Conservation (phyloP, 2,329 filamentous ascomycete genomes). For the Paramyrothecium sp. region DNA sequence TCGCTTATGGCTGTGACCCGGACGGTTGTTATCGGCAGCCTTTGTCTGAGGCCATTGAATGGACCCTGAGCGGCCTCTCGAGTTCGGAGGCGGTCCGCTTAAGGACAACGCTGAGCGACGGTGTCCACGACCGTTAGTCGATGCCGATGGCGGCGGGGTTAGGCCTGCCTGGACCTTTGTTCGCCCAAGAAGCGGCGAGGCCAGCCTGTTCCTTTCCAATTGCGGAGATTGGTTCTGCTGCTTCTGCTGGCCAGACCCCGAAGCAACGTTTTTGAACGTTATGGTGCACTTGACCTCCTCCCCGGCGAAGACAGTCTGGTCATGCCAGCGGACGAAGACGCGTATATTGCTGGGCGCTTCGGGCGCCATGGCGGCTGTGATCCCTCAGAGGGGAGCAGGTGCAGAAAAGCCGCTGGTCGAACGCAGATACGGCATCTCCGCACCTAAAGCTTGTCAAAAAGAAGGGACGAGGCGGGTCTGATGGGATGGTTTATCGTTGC, state of each 20-base stretch:
- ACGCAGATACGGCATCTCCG: constrained; percentile 28
- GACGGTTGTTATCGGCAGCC: constrained; percentile 22
- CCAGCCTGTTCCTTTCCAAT: constrained; percentile 31
- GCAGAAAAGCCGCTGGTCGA: constrained; percentile 19
- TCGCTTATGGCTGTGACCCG: constrained; percentile 65
- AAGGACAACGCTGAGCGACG: constrained; percentile 64
- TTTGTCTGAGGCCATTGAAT: constrained; percentile 42
- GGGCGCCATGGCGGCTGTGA: constrained; percentile 43
- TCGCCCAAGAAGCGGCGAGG: constrained; percentile 42
- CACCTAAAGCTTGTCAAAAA: constrained; percentile 13
- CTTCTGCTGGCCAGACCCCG: constrained; percentile 35
- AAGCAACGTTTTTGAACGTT: constrained; percentile 85
- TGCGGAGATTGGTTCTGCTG: constrained; percentile 17
- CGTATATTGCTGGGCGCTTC: constrained; percentile 70
- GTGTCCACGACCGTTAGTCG: constrained; percentile 51
- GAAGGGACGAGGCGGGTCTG: not conserved
- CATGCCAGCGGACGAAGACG: constrained; percentile 93
- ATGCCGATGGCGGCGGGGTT: constrained; percentile 40
- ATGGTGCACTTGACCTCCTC: constrained; percentile 95
- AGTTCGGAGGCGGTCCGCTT: constrained; percentile 45
- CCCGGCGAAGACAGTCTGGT: constrained; percentile 92
- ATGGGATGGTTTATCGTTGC: constrained; percentile 1
- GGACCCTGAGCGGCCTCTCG: constrained; percentile 44
- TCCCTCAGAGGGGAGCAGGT: constrained; percentile 28
- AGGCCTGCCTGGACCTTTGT: constrained; percentile 41